These are phyloP conservation scores for Penicillium roqueforti DNA, from an alignment of 495 filamentous ascomycete genomes.

Conservation along the genomic window DNA sequence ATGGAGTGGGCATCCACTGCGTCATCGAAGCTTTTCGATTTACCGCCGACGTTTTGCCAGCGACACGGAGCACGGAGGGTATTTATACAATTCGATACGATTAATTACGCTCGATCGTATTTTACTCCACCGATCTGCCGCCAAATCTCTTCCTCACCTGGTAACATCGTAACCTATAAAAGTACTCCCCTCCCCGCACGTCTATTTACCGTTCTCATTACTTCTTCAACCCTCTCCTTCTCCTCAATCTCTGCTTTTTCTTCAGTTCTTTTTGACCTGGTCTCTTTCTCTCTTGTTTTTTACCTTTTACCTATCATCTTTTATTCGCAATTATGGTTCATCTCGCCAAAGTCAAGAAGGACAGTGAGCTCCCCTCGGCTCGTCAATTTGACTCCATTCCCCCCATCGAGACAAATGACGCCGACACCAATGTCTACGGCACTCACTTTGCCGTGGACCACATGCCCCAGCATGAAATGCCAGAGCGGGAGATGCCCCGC, in stretches of 20 bases:
- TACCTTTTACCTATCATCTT: not conserved
- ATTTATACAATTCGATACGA: too few species aligned
- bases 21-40: too few species aligned
- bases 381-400: conserved; percentile 31
- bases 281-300: too few species aligned
- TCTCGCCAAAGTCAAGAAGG: conserved; percentile 35
- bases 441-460: conserved; percentile 72
- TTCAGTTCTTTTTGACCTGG: not conserved
- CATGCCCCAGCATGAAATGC: conserved; percentile 79
- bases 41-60: too few species aligned
- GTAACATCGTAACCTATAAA: too few species aligned
- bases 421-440: conserved; percentile 78
- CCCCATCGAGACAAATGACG: conserved; percentile 46
- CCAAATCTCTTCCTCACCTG: too few species aligned
- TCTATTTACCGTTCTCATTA: not conserved
- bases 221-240: not conserved
- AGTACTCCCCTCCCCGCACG: too few species aligned
- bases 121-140: too few species aligned
- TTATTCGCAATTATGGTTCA: conserved; percentile 33
- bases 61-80: too few species aligned
- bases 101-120: too few species aligned
- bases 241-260: not conserved
- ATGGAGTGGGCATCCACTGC: not conserved
- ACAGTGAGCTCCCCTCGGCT: conserved; percentile 23
- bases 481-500: conserved; percentile 82